A percentile compares a stretch with the other conserved stretches of the same genome.
Evolutionary conservation across 2,329 filamentous ascomycete species (phyloP).

Genomic region (Dendrostoma leiphaemia): DNA sequence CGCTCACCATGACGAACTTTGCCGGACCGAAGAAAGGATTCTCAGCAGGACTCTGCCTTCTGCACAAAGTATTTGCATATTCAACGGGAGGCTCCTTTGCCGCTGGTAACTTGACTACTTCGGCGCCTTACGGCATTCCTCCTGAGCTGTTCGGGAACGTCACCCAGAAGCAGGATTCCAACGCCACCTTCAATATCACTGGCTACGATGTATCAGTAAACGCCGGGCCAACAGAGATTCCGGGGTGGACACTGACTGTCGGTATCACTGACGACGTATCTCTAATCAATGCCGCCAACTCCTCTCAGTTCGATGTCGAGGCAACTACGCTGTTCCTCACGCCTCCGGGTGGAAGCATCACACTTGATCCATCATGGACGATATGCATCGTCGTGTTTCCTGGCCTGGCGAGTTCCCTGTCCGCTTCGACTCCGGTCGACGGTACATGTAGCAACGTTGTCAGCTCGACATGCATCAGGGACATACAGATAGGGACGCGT

Average conservation of each 20-base stretch:
- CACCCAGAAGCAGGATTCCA: slow-evolving; percentile 1
- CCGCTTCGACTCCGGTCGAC: not conserved
- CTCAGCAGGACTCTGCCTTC: too few relatives aligned
- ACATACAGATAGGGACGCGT: not conserved
- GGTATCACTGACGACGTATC: slow-evolving; percentile 8
- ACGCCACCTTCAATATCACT: slow-evolving; percentile 8
- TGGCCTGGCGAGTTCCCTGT: not conserved
- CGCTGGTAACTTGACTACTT: not conserved
- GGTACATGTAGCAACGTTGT: slow-evolving; percentile 2
- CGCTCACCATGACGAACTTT: not conserved
- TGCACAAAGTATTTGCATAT: too few relatives aligned
- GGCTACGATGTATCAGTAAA: slow-evolving; percentile 10
- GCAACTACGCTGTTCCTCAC: slow-evolving; percentile 10
- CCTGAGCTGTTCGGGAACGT: slow-evolving; percentile 8
- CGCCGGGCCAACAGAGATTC: not conserved
- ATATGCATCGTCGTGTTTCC: slow-evolving; percentile 11
- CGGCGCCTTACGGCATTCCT: slow-evolving; percentile 8
- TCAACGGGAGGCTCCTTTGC: slow-evolving; percentile 4
- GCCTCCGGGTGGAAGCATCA: not conserved
- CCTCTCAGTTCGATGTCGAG: slow-evolving; percentile 3
- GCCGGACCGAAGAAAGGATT: too few relatives aligned
- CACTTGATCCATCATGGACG: slow-evolving; percentile 5
- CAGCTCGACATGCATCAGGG: not conserved
- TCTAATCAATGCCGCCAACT: slow-evolving; percentile 6
- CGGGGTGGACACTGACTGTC: slow-evolving; percentile 10